A percentile compares a stretch with the other conserved stretches of the same genome.
Conservation (phyloP, 148 eudicot genomes). For the Camellia lanceoleosa region DNA sequence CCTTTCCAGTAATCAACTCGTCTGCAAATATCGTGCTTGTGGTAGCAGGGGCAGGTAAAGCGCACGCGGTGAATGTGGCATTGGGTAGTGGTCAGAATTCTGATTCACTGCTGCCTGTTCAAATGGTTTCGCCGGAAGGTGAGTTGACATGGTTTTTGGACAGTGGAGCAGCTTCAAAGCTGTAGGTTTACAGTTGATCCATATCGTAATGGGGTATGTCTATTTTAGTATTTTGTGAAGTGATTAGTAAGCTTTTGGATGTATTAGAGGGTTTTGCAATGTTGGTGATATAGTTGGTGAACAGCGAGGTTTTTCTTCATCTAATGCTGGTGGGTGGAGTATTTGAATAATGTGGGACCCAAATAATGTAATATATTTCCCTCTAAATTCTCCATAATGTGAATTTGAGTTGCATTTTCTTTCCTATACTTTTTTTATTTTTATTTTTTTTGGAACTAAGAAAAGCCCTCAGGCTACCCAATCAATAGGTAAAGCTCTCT, state of each 20-base stretch:
- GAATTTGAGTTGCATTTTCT: neutral
- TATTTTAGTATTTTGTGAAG: no score
- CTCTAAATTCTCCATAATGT: neutral
- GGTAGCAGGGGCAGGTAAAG: conserved; percentile 41
- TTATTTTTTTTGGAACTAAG: no score
- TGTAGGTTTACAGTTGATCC: conserved; percentile 12
- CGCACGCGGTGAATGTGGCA: conserved; percentile 34
- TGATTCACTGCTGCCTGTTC: conserved; percentile 34
- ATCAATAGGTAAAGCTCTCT: no score
- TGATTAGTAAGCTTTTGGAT: neutral
- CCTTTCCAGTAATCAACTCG: conserved; percentile 57
- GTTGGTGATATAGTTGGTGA: neutral
- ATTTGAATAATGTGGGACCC: neutral
- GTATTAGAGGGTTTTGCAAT: neutral
- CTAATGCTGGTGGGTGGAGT: neutral
- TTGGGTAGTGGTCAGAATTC: conserved; percentile 30
- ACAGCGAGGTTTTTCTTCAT: conserved; percentile 7
- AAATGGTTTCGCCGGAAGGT: conserved; percentile 48
- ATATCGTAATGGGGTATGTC: no score
- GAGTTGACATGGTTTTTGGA: conserved; percentile 48
- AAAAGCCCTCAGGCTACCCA: no score
- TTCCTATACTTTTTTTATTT: neutral
- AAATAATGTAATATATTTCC: neutral
- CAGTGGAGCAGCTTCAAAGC: conserved; percentile 48
- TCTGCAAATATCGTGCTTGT: conserved; percentile 42